Evolutionary conservation across 768 basidiomycete genomes (phyloP).

Genomic region (Pholiota microspora): DNA sequence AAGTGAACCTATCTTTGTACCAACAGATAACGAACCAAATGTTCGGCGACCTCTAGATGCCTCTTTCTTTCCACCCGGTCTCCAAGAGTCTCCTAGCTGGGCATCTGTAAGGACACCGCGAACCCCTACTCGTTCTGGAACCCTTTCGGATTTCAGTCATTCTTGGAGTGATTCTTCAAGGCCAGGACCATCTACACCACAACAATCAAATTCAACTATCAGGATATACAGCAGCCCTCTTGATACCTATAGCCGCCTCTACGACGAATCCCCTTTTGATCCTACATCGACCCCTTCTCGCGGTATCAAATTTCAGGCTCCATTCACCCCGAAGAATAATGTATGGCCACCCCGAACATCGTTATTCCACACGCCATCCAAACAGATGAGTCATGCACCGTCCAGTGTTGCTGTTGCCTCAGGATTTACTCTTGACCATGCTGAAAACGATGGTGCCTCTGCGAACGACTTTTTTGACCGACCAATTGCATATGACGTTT

Average conservation of each 20-base stretch:
- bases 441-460: slow-evolving; percentile 11
- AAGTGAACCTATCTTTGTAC: slow-evolving; percentile 68
- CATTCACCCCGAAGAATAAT: slow-evolving; percentile 62
- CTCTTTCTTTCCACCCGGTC: slow-evolving; percentile 55
- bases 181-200: slow-evolving; percentile 56
- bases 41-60: slow-evolving; percentile 46
- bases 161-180: slow-evolving; percentile 48
- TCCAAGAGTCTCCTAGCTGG: slow-evolving; percentile 64
- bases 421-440: slow-evolving; percentile 28
- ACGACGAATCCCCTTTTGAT: slow-evolving; percentile 66
- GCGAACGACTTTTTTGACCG: slow-evolving; percentile 23
- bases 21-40: slow-evolving; percentile 53
- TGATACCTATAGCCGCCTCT: slow-evolving; percentile 25
- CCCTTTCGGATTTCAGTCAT: slow-evolving; percentile 31
- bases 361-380: slow-evolving; percentile 55
- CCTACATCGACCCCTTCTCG: slow-evolving; percentile 81
- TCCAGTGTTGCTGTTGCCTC: slow-evolving; percentile 19
- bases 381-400: slow-evolving; percentile 26
- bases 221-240: slow-evolving; percentile 38
- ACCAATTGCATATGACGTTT: slow-evolving; percentile 41
- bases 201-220: slow-evolving; percentile 33
- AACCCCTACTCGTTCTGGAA: slow-evolving; percentile 41
- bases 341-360: slow-evolving; percentile 43
- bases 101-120: slow-evolving; percentile 35
- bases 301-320: slow-evolving; percentile 58